Percentiles rank a stretch among this genome's conserved stretches.
Evolutionary conservation across 106 monocot genomes (phyloP).

Genomic region (Dactylorhiza incarnata): DNA sequence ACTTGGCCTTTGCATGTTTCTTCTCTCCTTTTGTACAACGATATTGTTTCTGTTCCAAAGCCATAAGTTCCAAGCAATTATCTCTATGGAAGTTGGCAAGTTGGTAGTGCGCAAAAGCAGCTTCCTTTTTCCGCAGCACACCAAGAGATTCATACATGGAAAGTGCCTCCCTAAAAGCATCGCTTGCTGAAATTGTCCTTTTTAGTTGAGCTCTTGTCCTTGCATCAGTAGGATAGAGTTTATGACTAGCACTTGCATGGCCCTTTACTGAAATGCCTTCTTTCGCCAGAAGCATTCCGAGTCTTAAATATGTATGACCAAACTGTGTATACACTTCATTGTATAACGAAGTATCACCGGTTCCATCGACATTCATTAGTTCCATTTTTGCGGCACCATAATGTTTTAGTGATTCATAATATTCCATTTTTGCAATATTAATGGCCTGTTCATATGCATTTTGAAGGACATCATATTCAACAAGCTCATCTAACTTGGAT

Average conservation of each 20-base stretch:
- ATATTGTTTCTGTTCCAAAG: slow-evolving; percentile 46
- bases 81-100: slow-evolving; percentile 78
- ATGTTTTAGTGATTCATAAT: slow-evolving; percentile 61
- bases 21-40: slow-evolving; percentile 42
- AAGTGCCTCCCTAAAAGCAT: slow-evolving; percentile 91
- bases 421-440: slow-evolving; percentile 73
- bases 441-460: slow-evolving; percentile 49
- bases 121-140: slow-evolving; percentile 79
- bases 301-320: slow-evolving; percentile 77
- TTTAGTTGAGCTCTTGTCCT: slow-evolving; percentile 24
- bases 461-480: slow-evolving; percentile 31
- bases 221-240: slow-evolving; percentile 15
- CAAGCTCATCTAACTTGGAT: slow-evolving; percentile 47
- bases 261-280: slow-evolving; percentile 37
- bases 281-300: slow-evolving; percentile 92
- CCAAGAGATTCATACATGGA: slow-evolving; percentile 76
- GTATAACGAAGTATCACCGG: slow-evolving; percentile 28
- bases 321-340: slow-evolving; percentile 81
- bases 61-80: slow-evolving; percentile 54
- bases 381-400: slow-evolving; percentile 74
- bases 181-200: slow-evolving; percentile 50
- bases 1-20: slow-evolving; percentile 64
- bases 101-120: slow-evolving; percentile 85
- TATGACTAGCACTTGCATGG: slow-evolving; percentile 13
- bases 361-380: slow-evolving; percentile 28